A percentile compares a stretch with the other conserved stretches of the same genome.
Evolutionary conservation across 805 yeast genomes (phyloP).

Genomic region (Pichia eremophila): DNA sequence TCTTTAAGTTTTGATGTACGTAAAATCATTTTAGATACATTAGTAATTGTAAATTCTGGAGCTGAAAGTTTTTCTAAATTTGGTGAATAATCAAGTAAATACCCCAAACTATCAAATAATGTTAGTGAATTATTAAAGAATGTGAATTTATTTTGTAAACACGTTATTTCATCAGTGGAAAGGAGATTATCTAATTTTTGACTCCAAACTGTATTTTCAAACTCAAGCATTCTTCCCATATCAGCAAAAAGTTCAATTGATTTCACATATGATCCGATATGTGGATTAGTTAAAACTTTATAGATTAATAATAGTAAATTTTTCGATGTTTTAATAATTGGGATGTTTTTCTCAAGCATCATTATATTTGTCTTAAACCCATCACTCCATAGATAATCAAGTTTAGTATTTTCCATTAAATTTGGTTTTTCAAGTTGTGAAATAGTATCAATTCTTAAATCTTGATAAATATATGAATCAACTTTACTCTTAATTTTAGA

Average conservation of each 20-base stretch:
- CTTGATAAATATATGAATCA: constrained; percentile 2
- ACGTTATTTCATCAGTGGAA: constrained; percentile 6
- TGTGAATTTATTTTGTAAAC: constrained; percentile 1
- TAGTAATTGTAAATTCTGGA: constrained; percentile 6
- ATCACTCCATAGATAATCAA: not conserved
- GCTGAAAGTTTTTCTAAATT: constrained; percentile 11
- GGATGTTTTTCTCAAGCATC: constrained; percentile 7
- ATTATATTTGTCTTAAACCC: constrained; percentile 7
- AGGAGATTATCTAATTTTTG: constrained; percentile 8
- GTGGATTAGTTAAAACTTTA: constrained; percentile 10
- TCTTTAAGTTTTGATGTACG: constrained; percentile 4
- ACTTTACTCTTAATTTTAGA: constrained; percentile 1
- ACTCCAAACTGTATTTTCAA: constrained; percentile 9
- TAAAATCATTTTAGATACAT: not conserved
- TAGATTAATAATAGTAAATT: constrained; percentile 14
- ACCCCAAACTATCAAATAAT: constrained; percentile 13
- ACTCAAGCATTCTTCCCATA: constrained; percentile 2
- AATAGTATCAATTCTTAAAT: constrained; percentile 7
- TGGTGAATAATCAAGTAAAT: constrained; percentile 10
- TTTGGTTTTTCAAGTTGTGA: constrained; percentile 1
- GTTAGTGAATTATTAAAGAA: constrained; percentile 7
- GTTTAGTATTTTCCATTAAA: no score
- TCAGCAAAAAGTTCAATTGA: constrained; percentile 13
- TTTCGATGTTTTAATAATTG: constrained; percentile 6
- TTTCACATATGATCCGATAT: constrained; percentile 8